A percentile compares a stretch with the other conserved stretches of the same genome.
These are phyloP conservation scores for Peronosclerospora sorghi DNA, from an alignment of 352 stramenopile genomes.

Conservation along the genomic window DNA sequence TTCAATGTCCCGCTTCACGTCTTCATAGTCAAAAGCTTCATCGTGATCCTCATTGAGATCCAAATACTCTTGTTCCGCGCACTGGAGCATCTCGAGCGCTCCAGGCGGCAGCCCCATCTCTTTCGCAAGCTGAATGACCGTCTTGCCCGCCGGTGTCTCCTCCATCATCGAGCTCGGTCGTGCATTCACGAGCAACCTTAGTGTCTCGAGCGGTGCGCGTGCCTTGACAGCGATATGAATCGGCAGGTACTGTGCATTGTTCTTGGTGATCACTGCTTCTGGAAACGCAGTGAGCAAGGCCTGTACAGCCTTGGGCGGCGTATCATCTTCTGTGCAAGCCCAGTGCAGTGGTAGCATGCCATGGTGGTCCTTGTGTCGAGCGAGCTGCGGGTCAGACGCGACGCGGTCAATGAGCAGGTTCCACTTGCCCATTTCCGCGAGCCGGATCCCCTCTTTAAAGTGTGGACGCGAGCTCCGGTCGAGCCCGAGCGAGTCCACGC, in stretches of 20 bases:
- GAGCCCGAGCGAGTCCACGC: conserved; percentile 19
- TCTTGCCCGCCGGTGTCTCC: conserved; percentile 64
- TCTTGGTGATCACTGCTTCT: conserved; percentile 62
- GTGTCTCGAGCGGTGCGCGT: conserved; percentile 31
- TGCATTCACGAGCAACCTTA: conserved; percentile 50
- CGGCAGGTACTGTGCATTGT: conserved; percentile 74
- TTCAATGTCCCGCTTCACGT: conserved; percentile 64
- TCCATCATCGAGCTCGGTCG: conserved; percentile 58
- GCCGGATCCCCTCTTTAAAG: conserved; percentile 72
- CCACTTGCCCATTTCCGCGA: conserved; percentile 79
- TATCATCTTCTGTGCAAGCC: conserved; percentile 74
- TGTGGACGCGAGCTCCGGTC: conserved; percentile 37
- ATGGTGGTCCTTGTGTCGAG: conserved; percentile 70
- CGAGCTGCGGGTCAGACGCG: conserved; percentile 45
- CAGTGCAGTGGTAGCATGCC: conserved; percentile 79
- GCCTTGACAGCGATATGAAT: conserved; percentile 77
- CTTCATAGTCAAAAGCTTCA: conserved; percentile 52
- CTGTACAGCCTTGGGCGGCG: conserved; percentile 40
- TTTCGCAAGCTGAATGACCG: conserved; percentile 46
- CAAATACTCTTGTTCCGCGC: conserved; percentile 60
- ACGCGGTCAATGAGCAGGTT: conserved; percentile 47
- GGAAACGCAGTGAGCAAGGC: conserved; percentile 65
- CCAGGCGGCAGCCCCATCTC: conserved; percentile 37
- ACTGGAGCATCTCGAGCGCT: conserved; percentile 50
- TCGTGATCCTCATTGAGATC: conserved; percentile 49